Evolutionary conservation across 768 basidiomycete genomes (phyloP), one percentile per base, ranked within the genome.

Genomic region (Boletus patriciae): DNA sequence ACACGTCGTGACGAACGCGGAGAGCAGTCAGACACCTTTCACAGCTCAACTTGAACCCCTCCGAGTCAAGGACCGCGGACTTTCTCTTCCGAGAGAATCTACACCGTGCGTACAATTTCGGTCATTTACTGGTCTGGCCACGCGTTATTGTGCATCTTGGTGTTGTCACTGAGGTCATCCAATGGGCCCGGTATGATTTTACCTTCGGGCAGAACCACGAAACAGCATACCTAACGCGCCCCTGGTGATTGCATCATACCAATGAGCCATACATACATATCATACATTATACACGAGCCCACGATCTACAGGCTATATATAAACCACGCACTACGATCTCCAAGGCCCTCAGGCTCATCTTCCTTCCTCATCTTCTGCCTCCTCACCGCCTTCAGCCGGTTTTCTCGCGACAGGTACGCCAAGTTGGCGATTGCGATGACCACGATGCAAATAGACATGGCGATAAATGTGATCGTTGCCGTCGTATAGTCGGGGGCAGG

Each of bases 251-350:
- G 29, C 6, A 5, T 3, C n/a, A 19, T 46, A 31, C 18, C 29
- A 33, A 33, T 9, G 46, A 15, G 15, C 19, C n/a, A 40, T n/a
- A 18, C 38, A n/a, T 11, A 7, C 15, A 48, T 50, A 47, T 52
- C 25, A 11, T 48, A 25, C 10, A 31, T 11, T 37, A 50, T 16
- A 31, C 10, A n/a, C 38, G 18, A 41, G 5, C 13, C 3, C 21
- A 31, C 16, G 10, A 25, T 7, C 55, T 72, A 83, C n/a, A 83
- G 55, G 21, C 65, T 79, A 60, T 84, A 83, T 25, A 76, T 67
- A 62, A 82, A 84, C 83, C 83, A 84, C 2, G 82, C 83, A 52
- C 79, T 81, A 50, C 66, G 68, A 64, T 84, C 82, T 5, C 83
- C 83, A 43, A 83, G 66, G 1, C 72, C 74, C 4, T 69, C 65